These are phyloP conservation scores for Coemansia sp. DNA, from an alignment of 192 early-diverging fungal genomes.

Conservation along the genomic window DNA sequence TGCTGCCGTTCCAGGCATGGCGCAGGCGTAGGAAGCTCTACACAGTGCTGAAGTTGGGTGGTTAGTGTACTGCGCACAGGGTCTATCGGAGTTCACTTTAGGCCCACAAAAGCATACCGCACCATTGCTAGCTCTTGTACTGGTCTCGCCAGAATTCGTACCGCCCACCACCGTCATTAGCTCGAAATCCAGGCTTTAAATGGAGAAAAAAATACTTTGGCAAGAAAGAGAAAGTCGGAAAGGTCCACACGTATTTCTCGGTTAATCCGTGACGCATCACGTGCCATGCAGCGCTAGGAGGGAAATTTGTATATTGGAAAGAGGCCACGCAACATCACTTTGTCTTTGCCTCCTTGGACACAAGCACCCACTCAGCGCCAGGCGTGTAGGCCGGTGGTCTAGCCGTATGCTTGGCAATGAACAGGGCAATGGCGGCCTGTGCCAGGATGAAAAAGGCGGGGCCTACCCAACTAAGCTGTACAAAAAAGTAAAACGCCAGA, in stretches of 20 bases:
- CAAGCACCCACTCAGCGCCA: constrained; percentile 28
- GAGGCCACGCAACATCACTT: neutral
- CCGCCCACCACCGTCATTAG: neutral
- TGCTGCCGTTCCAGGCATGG: constrained; percentile 17
- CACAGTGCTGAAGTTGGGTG: neutral
- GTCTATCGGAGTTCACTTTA: neutral
- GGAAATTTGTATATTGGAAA: neutral
- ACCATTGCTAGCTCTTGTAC: neutral
- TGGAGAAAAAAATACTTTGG: neutral
- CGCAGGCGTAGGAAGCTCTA: neutral
- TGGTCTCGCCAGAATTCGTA: neutral
- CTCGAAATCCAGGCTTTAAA: neutral
- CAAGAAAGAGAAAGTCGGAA: neutral
- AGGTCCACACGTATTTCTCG: neutral
- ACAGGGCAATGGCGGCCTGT: constrained; percentile 46
- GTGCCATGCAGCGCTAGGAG: neutral
- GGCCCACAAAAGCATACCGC: neutral
- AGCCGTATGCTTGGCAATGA: constrained; percentile 25
- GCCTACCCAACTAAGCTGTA: constrained; percentile 49
- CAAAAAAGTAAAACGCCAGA: constrained; percentile 44
- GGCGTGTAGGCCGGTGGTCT: constrained; percentile 33
- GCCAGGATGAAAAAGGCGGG: constrained; percentile 47
- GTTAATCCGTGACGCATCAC: neutral
- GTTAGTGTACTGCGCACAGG: neutral
- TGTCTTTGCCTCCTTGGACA: neutral